Percentiles rank a stretch among this genome's conserved stretches.
phyloP scores from a whole-genome alignment of 768 basidiomycete genomes.

The Mycena polygramma region DNA sequence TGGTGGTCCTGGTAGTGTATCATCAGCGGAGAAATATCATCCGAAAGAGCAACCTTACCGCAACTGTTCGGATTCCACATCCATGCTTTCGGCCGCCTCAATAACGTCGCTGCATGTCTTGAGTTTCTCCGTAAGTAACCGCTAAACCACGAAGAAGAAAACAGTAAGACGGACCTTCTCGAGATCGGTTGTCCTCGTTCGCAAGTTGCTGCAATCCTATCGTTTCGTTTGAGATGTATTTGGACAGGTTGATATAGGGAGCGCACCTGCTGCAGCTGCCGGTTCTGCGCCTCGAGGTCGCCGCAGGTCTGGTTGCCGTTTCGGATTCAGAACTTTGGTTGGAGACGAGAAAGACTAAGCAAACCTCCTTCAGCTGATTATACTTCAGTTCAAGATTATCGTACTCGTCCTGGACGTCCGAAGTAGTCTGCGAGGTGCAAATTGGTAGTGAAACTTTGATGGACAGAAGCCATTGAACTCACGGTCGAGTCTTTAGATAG shows the following conservation, averaged over 20 bases:
- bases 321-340: not conserved
- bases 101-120: not conserved
- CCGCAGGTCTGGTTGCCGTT: not conserved
- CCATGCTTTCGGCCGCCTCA: not conserved
- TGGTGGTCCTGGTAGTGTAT: not conserved
- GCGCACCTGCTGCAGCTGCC: conserved; percentile 1
- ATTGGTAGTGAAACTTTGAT: not conserved
- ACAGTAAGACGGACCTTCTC: not conserved
- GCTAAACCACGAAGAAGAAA: no score
- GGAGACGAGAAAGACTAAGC: not conserved
- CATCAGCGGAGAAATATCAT: no score
- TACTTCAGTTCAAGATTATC: not conserved
- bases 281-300: conserved; percentile 2
- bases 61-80: not conserved
- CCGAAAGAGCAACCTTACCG: not conserved
- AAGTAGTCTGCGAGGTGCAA: not conserved
- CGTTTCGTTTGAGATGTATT: not conserved
- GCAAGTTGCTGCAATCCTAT: not conserved
- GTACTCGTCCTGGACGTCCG: not conserved
- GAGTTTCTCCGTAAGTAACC: not conserved
- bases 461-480: not conserved
- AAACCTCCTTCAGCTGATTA: not conserved
- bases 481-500: not conserved
- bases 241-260: not conserved
- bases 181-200: not conserved